Evolutionary conservation across 495 filamentous ascomycete genomes (phyloP).

Genomic region (Recurvomyces mirabilis): DNA sequence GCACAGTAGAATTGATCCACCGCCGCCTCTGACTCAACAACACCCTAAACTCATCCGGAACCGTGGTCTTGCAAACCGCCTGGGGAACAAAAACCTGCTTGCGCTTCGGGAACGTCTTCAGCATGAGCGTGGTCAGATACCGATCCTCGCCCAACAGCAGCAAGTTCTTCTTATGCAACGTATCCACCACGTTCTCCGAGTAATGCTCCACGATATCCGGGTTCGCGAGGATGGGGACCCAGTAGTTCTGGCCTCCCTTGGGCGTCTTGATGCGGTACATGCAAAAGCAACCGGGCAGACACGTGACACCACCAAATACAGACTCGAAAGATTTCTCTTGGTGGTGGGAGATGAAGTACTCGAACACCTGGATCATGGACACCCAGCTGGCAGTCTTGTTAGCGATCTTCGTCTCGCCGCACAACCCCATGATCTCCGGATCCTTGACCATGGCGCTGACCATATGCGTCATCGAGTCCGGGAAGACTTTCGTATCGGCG

Average conservation of each 20-base stretch:
- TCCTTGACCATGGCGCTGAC: conserved; percentile 98
- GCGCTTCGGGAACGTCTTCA: conserved; percentile 96
- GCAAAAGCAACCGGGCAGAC: conserved; percentile 97
- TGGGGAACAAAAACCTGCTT: conserved; percentile 98
- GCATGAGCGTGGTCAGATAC: conserved; percentile 92
- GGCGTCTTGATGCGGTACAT: conserved; percentile 99
- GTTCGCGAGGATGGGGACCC: conserved; percentile 97
- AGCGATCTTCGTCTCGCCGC: conserved; percentile 98
- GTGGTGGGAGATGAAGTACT: conserved; percentile 99
- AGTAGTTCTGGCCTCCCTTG: conserved; percentile 97
- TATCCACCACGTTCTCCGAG: conserved; percentile 98
- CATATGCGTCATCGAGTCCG: conserved; percentile 97
- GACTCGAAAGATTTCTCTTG: conserved; percentile 95
- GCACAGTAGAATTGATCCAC: conserved; percentile 99
- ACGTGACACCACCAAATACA: conserved; percentile 97
- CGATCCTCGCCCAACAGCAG: conserved; percentile 93
- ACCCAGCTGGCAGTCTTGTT: conserved; percentile 95
- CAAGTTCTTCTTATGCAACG: conserved; percentile 95
- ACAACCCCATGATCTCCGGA: conserved; percentile 97
- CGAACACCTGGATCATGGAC: conserved; percentile 98
- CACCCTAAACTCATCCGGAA: conserved; percentile 86
- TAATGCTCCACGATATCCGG: conserved; percentile 99
- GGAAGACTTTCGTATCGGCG: conserved; percentile 98
- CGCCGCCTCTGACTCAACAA: conserved; percentile 85
- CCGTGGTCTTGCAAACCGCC: conserved; percentile 95